Evolutionary conservation across 2,329 filamentous ascomycete species (phyloP).

Genomic region (Talaromyces sp.): DNA sequence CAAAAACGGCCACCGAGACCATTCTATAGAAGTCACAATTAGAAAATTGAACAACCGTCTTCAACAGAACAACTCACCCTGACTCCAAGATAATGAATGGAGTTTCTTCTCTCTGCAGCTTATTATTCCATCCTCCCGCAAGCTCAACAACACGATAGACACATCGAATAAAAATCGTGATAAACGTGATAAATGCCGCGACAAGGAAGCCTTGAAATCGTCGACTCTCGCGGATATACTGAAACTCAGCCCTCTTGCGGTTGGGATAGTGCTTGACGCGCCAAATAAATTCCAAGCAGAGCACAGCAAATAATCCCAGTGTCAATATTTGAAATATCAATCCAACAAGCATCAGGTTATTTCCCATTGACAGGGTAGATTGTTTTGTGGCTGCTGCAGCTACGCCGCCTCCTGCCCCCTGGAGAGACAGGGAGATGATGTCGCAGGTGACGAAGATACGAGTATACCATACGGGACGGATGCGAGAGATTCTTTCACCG

Average conservation of each 20-base stretch:
- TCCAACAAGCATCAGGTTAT: conserved; percentile 2
- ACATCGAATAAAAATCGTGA: background rate
- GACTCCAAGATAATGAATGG: background rate
- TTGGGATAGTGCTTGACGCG: background rate
- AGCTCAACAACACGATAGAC: conserved; percentile 4
- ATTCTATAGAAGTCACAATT: background rate
- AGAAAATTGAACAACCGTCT: background rate
- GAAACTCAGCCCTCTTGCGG: background rate
- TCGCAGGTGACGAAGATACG: conserved; percentile 2
- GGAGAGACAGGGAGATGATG: background rate
- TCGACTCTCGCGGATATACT: background rate
- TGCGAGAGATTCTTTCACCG: background rate
- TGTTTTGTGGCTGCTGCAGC: conserved; percentile 1
- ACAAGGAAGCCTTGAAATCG: background rate
- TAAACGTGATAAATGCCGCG: background rate
- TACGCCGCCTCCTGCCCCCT: background rate
- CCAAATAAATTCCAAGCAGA: conserved; percentile 2
- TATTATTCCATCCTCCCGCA: conserved; percentile 1
- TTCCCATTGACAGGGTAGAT: conserved; percentile 1
- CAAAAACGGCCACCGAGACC: background rate
- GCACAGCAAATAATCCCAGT: background rate
- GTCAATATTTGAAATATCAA: background rate
- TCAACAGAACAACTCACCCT: background rate
- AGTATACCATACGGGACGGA: background rate
- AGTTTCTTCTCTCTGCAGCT: background rate